These are phyloP conservation scores for Vanilla planifolia DNA, from an alignment of 106 monocot species.

Conservation along the genomic window DNA sequence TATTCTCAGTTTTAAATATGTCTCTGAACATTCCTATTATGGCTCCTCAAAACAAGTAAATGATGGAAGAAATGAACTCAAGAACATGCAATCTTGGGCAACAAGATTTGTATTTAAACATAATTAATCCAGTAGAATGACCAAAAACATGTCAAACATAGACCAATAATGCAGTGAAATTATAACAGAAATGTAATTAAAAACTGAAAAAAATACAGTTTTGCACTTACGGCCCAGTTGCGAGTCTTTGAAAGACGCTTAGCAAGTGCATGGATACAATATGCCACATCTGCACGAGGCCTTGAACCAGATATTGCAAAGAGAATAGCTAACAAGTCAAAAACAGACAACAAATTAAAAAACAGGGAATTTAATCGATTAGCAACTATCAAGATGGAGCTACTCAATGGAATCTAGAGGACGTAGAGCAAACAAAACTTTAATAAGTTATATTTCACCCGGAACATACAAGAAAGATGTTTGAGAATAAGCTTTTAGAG, in stretches of 20 bases:
- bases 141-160: too few species aligned
- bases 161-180: background rate
- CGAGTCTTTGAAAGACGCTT: constrained; percentile 35
- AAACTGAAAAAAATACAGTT: background rate
- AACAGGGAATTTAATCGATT: too few species aligned
- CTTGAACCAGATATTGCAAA: constrained; percentile 31
- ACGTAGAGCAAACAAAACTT: too few species aligned
- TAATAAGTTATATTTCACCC: too few species aligned
- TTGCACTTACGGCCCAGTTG: constrained; percentile 46
- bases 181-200: background rate
- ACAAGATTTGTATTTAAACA: background rate
- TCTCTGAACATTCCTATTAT: background rate
- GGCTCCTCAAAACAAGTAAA: background rate
- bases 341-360: too few species aligned
- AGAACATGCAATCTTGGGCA: background rate
- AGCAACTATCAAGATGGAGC: too few species aligned
- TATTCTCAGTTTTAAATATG: too few species aligned
- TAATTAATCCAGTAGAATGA: too few species aligned
- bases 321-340: constrained; percentile 28
- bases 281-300: constrained; percentile 53
- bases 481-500: too few species aligned
- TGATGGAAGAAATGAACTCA: background rate
- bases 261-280: constrained; percentile 42
- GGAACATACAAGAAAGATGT: too few species aligned
- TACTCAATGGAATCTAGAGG: too few species aligned